Conservation (phyloP, 1,284 basidiomycete genomes). For the Ustilago loliicola region DNA sequence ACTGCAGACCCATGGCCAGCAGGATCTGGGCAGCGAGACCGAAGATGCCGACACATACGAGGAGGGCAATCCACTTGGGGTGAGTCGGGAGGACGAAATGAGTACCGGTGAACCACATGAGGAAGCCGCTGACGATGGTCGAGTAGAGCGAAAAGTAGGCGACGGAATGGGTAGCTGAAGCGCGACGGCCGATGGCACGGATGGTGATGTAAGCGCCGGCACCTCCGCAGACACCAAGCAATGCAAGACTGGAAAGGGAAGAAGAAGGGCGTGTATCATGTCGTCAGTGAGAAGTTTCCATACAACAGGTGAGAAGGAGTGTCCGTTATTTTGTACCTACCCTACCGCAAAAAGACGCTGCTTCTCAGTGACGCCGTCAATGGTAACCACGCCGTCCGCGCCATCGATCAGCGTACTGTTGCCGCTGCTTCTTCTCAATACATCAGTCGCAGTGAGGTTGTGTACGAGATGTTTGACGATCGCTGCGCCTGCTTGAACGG, state of each 20-base stretch:
- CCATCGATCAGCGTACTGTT: constrained; percentile 10
- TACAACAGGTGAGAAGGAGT: not conserved
- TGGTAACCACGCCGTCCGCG: constrained; percentile 6
- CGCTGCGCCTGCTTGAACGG: constrained; percentile 14
- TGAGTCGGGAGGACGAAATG: constrained; percentile 44
- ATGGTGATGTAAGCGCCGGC: constrained; percentile 78
- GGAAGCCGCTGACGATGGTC: constrained; percentile 74
- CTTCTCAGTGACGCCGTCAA: constrained; percentile 67
- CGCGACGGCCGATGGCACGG: constrained; percentile 80
- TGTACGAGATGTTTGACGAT: constrained; percentile 30
- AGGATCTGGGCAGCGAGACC: constrained; percentile 56
- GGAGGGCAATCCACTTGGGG: constrained; percentile 45
- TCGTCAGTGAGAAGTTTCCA: not conserved
- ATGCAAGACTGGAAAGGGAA: constrained; percentile 72
- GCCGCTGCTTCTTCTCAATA: constrained; percentile 5
- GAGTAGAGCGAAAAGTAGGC: constrained; percentile 78
- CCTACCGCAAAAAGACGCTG: constrained; percentile 75
- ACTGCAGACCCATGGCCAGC: constrained; percentile 54
- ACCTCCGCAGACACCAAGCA: constrained; percentile 77
- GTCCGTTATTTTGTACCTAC: constrained; percentile 63
- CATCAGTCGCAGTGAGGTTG: constrained; percentile 18
- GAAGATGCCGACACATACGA: constrained; percentile 57
- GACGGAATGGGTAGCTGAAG: constrained; percentile 81
- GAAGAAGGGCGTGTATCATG: not conserved
- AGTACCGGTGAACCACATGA: constrained; percentile 48